phyloP scores from a whole-genome alignment of 192 early-diverging fungal genomes.

The Pilobolus umbonatus region DNA sequence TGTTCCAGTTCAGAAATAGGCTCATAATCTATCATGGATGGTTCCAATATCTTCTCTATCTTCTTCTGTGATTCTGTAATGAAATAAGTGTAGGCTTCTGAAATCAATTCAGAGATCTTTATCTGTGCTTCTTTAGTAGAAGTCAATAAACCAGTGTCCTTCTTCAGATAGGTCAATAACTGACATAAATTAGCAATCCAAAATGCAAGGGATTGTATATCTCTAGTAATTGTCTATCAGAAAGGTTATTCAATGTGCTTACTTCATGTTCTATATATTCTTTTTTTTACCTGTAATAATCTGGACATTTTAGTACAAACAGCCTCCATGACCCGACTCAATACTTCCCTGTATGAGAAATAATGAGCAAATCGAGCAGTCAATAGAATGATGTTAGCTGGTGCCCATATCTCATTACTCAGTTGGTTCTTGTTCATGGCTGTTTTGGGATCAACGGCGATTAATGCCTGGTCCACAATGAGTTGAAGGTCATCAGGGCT shows the following conservation, averaged over 20 bases:
- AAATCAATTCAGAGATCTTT: constrained; percentile 68
- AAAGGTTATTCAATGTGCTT: not conserved
- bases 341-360: constrained; percentile 63
- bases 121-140: constrained; percentile 69
- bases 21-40: constrained; percentile 64
- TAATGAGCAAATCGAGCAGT: constrained; percentile 86
- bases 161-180: constrained; percentile 80
- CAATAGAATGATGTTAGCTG: constrained; percentile 85
- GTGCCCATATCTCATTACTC: constrained; percentile 55
- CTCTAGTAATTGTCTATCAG: constrained; percentile 40
- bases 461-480: constrained; percentile 67
- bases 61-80: constrained; percentile 58
- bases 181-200: constrained; percentile 84
- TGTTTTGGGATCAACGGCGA: constrained; percentile 57
- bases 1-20: constrained; percentile 62
- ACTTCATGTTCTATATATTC: not conserved
- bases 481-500: constrained; percentile 59
- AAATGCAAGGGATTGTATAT: constrained; percentile 49
- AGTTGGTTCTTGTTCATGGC: constrained; percentile 47
- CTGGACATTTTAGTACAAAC: constrained; percentile 53
- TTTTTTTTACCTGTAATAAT: constrained; percentile 40
- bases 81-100: constrained; percentile 60
- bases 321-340: constrained; percentile 62
- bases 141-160: constrained; percentile 66
- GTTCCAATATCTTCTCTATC: constrained; percentile 60